Conservation (phyloP, 2,329 filamentous ascomycete genomes). For the Aaosphaeria arxii region DNA sequence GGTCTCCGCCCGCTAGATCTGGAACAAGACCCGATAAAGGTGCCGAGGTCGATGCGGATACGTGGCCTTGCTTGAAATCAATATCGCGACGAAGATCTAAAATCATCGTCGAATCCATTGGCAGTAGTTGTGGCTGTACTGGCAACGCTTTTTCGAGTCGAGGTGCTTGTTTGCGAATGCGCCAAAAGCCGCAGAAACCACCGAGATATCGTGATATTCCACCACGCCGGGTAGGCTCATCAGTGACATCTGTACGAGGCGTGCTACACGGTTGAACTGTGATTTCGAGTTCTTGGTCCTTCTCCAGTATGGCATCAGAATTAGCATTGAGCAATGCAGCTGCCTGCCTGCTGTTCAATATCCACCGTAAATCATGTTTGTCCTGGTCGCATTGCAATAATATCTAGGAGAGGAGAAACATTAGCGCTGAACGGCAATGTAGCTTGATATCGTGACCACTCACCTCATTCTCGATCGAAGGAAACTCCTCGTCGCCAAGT, state of each 20-base stretch:
- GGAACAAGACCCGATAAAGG: constrained; percentile 3
- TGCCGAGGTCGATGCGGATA: background rate
- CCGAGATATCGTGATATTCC: too few species aligned
- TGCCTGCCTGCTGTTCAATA: background rate
- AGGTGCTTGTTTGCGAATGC: background rate
- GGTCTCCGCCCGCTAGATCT: background rate
- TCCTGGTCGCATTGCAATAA: constrained; percentile 4
- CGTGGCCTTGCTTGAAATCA: background rate
- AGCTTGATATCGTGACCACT: constrained; percentile 3
- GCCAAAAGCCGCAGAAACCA: background rate
- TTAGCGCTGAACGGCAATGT: background rate
- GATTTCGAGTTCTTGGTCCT: too few species aligned
- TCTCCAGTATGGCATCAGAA: background rate
- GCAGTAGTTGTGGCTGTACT: constrained; percentile 2
- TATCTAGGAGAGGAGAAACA: constrained; percentile 1
- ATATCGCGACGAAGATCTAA: constrained; percentile 1
- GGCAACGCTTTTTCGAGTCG: background rate
- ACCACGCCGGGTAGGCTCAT: too few species aligned
- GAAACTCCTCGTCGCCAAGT: constrained; percentile 49
- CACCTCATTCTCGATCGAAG: constrained; percentile 48
- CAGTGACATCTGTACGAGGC: too few species aligned
- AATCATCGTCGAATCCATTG: background rate
- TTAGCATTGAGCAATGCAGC: background rate
- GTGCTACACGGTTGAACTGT: too few species aligned
- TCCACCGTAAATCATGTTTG: constrained; percentile 7